Evolutionary conservation across 2,329 filamentous ascomycete species (phyloP).

Genomic region (Aureobasidium namibiae): DNA sequence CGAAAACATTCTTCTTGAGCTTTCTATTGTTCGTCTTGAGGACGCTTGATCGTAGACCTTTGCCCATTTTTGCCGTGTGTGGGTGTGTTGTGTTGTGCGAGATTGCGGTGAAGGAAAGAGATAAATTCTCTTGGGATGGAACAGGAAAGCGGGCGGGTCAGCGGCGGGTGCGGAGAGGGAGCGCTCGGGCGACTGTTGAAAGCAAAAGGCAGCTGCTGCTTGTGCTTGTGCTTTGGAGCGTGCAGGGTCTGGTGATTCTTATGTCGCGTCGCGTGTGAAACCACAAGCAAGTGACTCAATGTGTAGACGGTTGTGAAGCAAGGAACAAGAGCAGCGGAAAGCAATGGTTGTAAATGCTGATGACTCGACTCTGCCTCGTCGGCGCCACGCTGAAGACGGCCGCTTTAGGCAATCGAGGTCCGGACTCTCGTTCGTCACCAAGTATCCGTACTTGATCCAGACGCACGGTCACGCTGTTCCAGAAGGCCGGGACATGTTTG

Average conservation of each 20-base stretch:
- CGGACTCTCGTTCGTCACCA: conserved; percentile 1
- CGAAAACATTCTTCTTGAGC: conserved; percentile 75
- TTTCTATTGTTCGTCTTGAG: conserved; percentile 76
- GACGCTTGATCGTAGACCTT: conserved; percentile 69
- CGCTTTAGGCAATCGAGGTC: not conserved
- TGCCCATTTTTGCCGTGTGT: conserved; percentile 60
- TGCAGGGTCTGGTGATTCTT: conserved; percentile 2
- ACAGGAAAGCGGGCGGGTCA: conserved; percentile 3
- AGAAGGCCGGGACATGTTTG: conserved; percentile 11
- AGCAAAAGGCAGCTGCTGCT: conserved; percentile 5
- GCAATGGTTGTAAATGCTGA: not conserved
- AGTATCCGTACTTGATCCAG: not conserved
- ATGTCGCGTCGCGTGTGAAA: not conserved
- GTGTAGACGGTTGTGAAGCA: not conserved
- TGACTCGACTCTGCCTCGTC: not conserved
- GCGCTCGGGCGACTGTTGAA: not conserved
- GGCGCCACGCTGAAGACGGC: not conserved
- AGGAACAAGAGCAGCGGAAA: not conserved
- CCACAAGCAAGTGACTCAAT: not conserved
- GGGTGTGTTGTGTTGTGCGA: conserved; percentile 14
- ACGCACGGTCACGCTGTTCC: conserved; percentile 10
- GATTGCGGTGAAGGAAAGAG: conserved; percentile 5
- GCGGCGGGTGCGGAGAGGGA: conserved; percentile 5
- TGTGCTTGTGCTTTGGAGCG: not conserved
- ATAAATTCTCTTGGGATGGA: conserved; percentile 12